phyloP scores from a whole-genome alignment of 345 rosid species.

The Odontarrhena argentea region DNA sequence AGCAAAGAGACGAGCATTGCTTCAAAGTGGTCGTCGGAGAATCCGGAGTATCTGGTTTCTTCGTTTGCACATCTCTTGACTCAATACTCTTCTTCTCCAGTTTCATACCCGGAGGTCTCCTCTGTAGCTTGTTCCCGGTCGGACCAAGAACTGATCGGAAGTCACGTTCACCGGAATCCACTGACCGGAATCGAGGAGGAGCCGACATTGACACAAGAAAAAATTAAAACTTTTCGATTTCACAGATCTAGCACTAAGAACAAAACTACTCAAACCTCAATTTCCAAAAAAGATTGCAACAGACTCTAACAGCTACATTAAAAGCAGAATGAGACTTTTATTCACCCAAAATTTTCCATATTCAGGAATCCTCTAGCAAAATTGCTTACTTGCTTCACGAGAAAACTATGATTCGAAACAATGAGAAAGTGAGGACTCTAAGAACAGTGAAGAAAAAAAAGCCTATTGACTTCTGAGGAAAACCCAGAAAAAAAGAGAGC shows the following conservation, averaged over 20 bases:
- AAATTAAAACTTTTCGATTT: background rate
- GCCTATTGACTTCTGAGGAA: slow-evolving; percentile 40
- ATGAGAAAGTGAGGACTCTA: slow-evolving; percentile 8
- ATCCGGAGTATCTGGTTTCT: slow-evolving; percentile 33
- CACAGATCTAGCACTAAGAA: slow-evolving; percentile 38
- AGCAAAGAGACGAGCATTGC: slow-evolving; percentile 43
- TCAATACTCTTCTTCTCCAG: slow-evolving; percentile 33
- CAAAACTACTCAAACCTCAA: slow-evolving; percentile 7
- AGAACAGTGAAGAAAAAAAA: slow-evolving; percentile 13
- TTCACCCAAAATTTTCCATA: slow-evolving; percentile 16
- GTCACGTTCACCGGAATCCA: slow-evolving; percentile 51
- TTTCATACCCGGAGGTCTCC: slow-evolving; percentile 48
- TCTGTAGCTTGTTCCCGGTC: slow-evolving; percentile 58
- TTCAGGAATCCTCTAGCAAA: slow-evolving; percentile 29
- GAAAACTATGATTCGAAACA: slow-evolving; percentile 18
- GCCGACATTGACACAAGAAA: slow-evolving; percentile 52
- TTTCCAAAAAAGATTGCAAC: background rate
- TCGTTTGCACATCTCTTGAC: slow-evolving; percentile 45
- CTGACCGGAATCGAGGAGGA: slow-evolving; percentile 57
- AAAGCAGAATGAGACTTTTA: slow-evolving; percentile 14
- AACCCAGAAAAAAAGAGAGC: slow-evolving; percentile 18
- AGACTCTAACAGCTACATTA: slow-evolving; percentile 34
- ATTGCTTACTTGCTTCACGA: slow-evolving; percentile 27
- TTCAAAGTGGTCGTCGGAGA: slow-evolving; percentile 39
- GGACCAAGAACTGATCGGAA: slow-evolving; percentile 58